Evolutionary conservation across 306 rosid genomes (phyloP), one percentile per base, ranked within the genome.

Genomic region (Quercus parvula): DNA sequence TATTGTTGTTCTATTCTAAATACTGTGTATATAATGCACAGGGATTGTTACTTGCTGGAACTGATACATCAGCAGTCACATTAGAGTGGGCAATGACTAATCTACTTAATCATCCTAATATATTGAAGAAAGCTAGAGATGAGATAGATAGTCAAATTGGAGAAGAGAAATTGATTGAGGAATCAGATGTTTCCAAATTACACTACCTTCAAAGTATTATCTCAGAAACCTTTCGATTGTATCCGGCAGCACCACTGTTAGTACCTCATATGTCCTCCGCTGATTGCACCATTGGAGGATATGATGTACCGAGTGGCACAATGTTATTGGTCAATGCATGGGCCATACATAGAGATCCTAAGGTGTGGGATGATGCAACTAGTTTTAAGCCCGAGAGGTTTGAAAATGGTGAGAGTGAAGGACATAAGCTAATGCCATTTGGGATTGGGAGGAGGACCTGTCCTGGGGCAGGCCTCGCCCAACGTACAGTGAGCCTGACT

Each of bases 331-430:
- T 80, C 24, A 86, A 86, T 17, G 86, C 80, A 6, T 86, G 89
- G 84, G 84, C 86, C 13, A 33, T 86, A 28, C 89, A 86, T 8
- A 79, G 89, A 70, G 86, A 86, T 10, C 89, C 81, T 1, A 51
- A 13, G 6, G 4, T 68, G 7, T 86, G 86, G 89, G 86, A 76
- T 2, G 82, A 82, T 1, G 80, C 89, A 4, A 54, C 73, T 0
- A 71, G 49, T 57, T 86, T 86, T 14, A 82, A 52, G 28, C 89
- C 89, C 0, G 89, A 86, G 64, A 82, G 89, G 46, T 76, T 77
- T 30, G 41, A 9, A 9, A 68, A 76, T 0, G 14, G 28, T 1
- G 70, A 46, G 9, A 51, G 7, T 7, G 67, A 17, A 0, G 49
- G 41, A 4, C 19, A 31, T 1, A 86, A 77, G 74, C 10, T 77